Base-by-base conservation (phyloP, 2,329 filamentous ascomycete genomes). In the Xylariaceae sp. region DNA sequence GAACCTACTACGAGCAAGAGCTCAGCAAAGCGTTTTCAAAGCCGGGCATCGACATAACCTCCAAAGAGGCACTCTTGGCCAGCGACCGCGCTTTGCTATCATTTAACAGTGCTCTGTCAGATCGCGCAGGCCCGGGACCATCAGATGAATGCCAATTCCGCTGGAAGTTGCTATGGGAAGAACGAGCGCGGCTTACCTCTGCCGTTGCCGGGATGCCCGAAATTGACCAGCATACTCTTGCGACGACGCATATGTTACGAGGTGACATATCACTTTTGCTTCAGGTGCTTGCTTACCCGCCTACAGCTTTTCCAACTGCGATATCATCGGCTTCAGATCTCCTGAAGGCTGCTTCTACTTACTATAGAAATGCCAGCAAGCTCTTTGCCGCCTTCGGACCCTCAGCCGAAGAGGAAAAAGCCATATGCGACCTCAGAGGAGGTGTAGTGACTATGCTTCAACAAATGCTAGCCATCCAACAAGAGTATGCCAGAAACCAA, bases 351-450 rank as follows among this genome's bases (percentile, higher is more conserved):
- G 61, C 62, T 1, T 55, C 57, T 25, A 56, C 63, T 4, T 64
- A 61, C 47, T 65, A 64, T 40, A 55, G 57, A 19, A 65, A 65
- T 36, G 61, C 62, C 6, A 52, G 54, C 37, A 59, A 55, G 39
- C 47, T 65, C 5, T 37, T 48, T 37, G 50, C 35, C n/a, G 40
- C 50, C 1, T 8, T 49, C 3, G 45, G 50, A 17, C 10, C 20
- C 7, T 40, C 39, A 8, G 33, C 20, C 3, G 32, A 36, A 6
- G 39, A 52, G 22, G 52, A 56, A 23, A 49, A 32, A 36, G 11
- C 5, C 0, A 22, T 29, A 11, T 48, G 46, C 35, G 52, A 55
- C n/a, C 37, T 55, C 2, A 56, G 48, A 37, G 52, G 42, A 12
- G 52, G 40, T 19, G 40, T 54, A 4, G 52, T 54, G 11, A 23